Evolutionary conservation across 106 monocot species (phyloP).

Genomic region (Posidonia australis): DNA sequence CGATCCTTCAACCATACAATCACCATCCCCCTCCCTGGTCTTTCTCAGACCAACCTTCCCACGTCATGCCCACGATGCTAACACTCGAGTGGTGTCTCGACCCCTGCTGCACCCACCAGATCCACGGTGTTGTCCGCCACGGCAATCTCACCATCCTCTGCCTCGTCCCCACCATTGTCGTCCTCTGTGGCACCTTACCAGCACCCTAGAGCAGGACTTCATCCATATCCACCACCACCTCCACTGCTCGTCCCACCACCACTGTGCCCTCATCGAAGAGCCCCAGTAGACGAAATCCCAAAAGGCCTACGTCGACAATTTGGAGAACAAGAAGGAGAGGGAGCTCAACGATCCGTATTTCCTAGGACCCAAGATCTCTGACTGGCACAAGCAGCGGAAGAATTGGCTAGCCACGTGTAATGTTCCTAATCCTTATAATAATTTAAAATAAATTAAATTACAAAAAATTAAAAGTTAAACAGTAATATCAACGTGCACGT

Average conservation of each 20-base stretch:
- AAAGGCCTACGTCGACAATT: background rate
- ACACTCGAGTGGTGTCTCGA: conserved; percentile 29
- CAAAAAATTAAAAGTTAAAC: no score
- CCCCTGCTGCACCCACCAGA: conserved; percentile 47
- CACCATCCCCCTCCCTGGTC: background rate
- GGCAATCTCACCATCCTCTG: conserved; percentile 72
- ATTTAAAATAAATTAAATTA: no score
- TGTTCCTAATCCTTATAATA: no score
- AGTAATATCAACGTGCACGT: no score
- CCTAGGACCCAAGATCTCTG: conserved; percentile 74
- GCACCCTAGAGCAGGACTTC: conserved; percentile 72
- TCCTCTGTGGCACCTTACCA: conserved; percentile 79
- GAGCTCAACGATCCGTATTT: conserved; percentile 50
- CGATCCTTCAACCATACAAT: no score
- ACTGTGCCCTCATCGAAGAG: conserved; percentile 29
- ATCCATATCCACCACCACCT: conserved; percentile 42
- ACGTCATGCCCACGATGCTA: background rate
- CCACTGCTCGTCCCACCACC: conserved; percentile 6
- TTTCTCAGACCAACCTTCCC: background rate
- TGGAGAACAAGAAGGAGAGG: conserved; percentile 14
- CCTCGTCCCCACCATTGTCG: conserved; percentile 75
- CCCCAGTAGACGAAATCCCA: background rate
- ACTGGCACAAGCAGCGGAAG: conserved; percentile 66
- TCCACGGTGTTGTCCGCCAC: conserved; percentile 43
- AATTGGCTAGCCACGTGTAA: conserved; percentile 49